These are phyloP conservation scores for Eutrema heterophyllum DNA, from an alignment of 345 rosid genomes.

Conservation along the genomic window DNA sequence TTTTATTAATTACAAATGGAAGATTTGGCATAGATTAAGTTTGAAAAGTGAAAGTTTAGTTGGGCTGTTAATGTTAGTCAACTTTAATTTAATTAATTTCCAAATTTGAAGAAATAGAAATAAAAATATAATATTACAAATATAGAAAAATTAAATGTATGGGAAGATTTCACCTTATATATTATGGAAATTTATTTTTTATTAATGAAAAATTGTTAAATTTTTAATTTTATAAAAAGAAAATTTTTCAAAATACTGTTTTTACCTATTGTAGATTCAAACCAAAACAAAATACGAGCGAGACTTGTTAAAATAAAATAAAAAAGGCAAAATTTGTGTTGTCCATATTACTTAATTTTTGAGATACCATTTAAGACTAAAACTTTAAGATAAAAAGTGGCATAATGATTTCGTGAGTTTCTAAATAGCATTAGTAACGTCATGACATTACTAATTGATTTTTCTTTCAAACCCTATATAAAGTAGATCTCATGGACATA, in stretches of 20 bases:
- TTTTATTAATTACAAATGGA: not conserved
- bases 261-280: too few relatives aligned
- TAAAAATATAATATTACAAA: not conserved
- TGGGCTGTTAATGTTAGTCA: not conserved
- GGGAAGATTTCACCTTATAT: not conserved
- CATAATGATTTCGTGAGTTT: not conserved
- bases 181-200: not conserved
- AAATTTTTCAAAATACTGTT: not conserved
- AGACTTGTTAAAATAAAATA: not conserved
- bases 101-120: not conserved
- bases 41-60: not conserved
- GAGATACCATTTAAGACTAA: not conserved
- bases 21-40: not conserved
- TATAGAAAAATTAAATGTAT: not conserved
- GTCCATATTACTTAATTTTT: not conserved
- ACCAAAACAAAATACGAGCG: not conserved
- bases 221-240: not conserved
- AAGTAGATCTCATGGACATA: conserved; percentile 1
- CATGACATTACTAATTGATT: not conserved
- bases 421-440: not conserved
- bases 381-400: not conserved
- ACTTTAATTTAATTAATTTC: not conserved
- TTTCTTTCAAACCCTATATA: not conserved
- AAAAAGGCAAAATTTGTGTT: not conserved
- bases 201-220: too few relatives aligned